Evolutionary conservation across 306 rosid species (phyloP).

Genomic region (Citrullus amarus): DNA sequence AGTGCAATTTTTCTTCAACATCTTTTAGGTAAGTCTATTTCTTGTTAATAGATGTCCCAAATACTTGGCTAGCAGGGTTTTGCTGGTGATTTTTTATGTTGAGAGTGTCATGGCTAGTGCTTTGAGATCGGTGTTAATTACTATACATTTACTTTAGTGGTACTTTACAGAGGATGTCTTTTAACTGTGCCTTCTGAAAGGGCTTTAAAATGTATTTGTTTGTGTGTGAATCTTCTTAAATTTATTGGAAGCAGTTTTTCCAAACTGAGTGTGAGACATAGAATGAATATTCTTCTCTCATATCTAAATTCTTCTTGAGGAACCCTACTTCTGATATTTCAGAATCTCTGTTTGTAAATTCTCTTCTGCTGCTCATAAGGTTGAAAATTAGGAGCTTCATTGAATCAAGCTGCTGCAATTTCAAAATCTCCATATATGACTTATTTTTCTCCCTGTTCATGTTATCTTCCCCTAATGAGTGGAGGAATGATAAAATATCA

Average conservation of each 20-base stretch:
- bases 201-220: neutral
- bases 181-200: neutral
- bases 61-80: neutral
- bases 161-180: neutral
- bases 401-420: neutral
- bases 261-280: neutral
- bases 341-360: neutral
- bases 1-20: neutral
- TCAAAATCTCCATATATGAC: neutral
- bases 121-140: neutral
- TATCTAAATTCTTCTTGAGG: neutral
- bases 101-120: neutral
- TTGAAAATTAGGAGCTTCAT: neutral
- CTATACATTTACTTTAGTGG: neutral
- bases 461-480: neutral
- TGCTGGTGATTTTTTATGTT: neutral
- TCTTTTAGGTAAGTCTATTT: neutral
- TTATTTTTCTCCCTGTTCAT: neutral
- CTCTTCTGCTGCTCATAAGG: neutral
- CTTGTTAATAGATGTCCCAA: neutral
- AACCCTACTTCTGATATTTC: neutral
- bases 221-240: neutral
- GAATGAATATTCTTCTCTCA: neutral
- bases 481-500: neutral
- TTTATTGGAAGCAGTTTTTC: neutral